Evolutionary conservation across 345 rosid genomes (phyloP).

Genomic region (Eucalyptus microcorys): DNA sequence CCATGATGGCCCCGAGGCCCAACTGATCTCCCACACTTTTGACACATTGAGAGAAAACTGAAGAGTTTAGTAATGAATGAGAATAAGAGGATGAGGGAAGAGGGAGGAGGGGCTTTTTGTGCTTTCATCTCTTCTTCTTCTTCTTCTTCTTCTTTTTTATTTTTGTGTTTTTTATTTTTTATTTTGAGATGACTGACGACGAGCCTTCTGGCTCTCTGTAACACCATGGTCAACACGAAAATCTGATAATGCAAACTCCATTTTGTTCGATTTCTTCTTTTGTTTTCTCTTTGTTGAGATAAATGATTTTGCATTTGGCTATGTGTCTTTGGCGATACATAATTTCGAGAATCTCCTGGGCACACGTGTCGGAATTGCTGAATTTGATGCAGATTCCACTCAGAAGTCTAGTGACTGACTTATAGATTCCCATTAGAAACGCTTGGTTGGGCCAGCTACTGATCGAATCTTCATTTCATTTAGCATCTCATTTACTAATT

Average conservation of each 20-base stretch:
- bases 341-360: not conserved
- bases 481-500: not conserved
- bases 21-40: not conserved
- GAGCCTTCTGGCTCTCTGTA: not conserved
- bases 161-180: not conserved
- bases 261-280: not conserved
- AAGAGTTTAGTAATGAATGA: not conserved
- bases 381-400: slow-evolving; percentile 14
- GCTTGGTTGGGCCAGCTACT: not conserved
- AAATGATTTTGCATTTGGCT: not conserved
- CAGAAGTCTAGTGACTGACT: not conserved
- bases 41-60: not conserved
- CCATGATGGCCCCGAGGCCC: slow-evolving; percentile 3
- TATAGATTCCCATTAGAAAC: not conserved
- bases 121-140: not conserved
- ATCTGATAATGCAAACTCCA: not conserved
- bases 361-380: not conserved
- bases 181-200: not conserved
- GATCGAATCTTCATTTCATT: not conserved
- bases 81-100: not conserved
- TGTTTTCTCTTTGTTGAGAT: not conserved
- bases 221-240: not conserved
- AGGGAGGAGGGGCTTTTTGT: not conserved
- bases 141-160: not conserved
- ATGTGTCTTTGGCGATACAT: not conserved